These are phyloP conservation scores for Cutaneotrichosporon curvatum DNA, from an alignment of 1,284 basidiomycete genomes.

Conservation along the genomic window DNA sequence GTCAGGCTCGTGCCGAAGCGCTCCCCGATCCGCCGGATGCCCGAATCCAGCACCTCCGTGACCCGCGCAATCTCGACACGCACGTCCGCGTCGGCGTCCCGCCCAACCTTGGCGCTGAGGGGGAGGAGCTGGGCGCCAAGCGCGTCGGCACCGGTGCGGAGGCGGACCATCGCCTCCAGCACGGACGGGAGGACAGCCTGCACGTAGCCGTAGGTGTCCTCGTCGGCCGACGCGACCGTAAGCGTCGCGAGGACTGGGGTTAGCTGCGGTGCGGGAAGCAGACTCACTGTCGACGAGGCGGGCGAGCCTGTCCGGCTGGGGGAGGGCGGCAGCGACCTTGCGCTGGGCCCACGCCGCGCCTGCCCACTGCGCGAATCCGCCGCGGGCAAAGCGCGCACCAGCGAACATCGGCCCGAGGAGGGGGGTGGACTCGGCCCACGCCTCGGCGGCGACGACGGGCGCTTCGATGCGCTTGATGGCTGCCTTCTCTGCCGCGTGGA, in stretches of 20 bases:
- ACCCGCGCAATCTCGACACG: constrained; percentile 5
- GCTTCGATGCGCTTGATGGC: constrained; percentile 11
- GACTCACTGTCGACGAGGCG: constrained; percentile 37
- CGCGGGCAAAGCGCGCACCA: constrained; percentile 4
- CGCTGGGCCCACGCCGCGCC: constrained; percentile 32
- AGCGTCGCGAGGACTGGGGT: constrained; percentile 29
- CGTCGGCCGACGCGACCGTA: constrained; percentile 31
- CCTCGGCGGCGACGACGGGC: constrained; percentile 8
- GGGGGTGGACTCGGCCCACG: constrained; percentile 10
- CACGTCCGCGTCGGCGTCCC: constrained; percentile 8
- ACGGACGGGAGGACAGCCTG: constrained; percentile 37
- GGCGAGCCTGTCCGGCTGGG: constrained; percentile 23
- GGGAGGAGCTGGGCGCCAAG: constrained; percentile 22
- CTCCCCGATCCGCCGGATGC: constrained; percentile 26
- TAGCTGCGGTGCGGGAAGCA: neutral
- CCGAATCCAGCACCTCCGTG: constrained; percentile 19
- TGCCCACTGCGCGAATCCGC: constrained; percentile 18
- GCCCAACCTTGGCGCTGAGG: constrained; percentile 12
- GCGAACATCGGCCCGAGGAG: constrained; percentile 8
- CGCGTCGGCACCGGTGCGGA: constrained; percentile 20
- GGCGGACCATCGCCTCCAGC: constrained; percentile 37
- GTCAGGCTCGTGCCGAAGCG: constrained; percentile 31
- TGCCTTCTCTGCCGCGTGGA: constrained; percentile 10
- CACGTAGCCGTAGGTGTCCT: constrained; percentile 40
- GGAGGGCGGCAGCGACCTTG: constrained; percentile 18